phyloP scores from a whole-genome alignment of 2,329 filamentous ascomycete species.

The Tricladium varicosporioides region DNA sequence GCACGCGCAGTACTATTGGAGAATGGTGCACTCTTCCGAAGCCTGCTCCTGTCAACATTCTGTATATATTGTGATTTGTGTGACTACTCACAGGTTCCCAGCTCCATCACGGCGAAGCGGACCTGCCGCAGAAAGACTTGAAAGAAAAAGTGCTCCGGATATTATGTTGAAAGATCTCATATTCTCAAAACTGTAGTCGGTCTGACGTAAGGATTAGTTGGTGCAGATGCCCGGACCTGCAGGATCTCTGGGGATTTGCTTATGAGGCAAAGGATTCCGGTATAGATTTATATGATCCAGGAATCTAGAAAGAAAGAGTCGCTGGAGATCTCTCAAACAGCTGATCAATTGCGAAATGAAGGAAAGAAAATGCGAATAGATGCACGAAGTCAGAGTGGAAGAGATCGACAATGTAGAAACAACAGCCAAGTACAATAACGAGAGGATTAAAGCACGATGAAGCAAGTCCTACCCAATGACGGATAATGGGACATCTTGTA shows the following conservation, averaged over 20 bases:
- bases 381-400: background rate
- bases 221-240: conserved; percentile 5
- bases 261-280: background rate
- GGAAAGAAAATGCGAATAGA: conserved; percentile 1
- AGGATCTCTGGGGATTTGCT: conserved; percentile 4
- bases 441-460: conserved; percentile 7
- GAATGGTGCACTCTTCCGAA: background rate
- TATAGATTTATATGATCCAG: background rate
- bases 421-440: conserved; percentile 4
- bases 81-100: conserved; percentile 16
- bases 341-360: conserved; percentile 6
- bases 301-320: background rate
- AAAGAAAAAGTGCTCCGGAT: conserved; percentile 12
- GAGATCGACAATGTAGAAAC: conserved; percentile 11
- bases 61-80: background rate
- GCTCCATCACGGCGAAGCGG: conserved; percentile 19
- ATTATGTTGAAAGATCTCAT: conserved; percentile 21
- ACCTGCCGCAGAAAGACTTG: conserved; percentile 21
- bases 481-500: conserved; percentile 21
- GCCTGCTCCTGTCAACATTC: background rate
- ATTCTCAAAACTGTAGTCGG: conserved; percentile 2
- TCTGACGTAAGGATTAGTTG: conserved; percentile 1
- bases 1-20: background rate
- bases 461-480: background rate
- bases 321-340: conserved; percentile 6